Evolutionary conservation across 257 asterid genomes (phyloP).

Genomic region (Agastache rugosa): DNA sequence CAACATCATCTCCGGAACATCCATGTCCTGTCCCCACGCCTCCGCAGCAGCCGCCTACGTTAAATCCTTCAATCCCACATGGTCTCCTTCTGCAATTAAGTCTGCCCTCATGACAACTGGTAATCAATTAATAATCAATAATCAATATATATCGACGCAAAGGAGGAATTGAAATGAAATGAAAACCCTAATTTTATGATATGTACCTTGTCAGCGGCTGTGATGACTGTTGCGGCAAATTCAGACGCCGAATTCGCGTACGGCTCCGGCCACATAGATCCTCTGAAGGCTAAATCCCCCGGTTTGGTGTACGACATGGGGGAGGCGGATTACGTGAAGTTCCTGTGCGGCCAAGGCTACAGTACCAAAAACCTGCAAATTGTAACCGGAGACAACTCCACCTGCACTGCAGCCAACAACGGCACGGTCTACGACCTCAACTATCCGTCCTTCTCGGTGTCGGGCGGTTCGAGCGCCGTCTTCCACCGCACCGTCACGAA

Average conservation of each 20-base stretch:
- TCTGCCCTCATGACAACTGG: slow-evolving; percentile 80
- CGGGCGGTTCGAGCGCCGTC: slow-evolving; percentile 35
- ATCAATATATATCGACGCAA: no score
- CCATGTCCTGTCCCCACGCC: slow-evolving; percentile 83
- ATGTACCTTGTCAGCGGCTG: slow-evolving; percentile 40
- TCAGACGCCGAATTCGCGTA: slow-evolving; percentile 67
- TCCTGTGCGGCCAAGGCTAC: slow-evolving; percentile 82
- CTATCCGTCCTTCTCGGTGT: slow-evolving; percentile 61
- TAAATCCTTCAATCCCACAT: slow-evolving; percentile 63
- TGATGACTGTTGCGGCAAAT: slow-evolving; percentile 47
- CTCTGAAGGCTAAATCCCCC: slow-evolving; percentile 58
- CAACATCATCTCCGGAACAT: slow-evolving; percentile 69
- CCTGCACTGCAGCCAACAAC: slow-evolving; percentile 53
- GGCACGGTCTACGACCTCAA: slow-evolving; percentile 65
- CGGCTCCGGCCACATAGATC: slow-evolving; percentile 78
- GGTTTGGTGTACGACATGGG: slow-evolving; percentile 64
- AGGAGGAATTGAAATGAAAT: neutral
- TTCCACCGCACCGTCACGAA: slow-evolving; percentile 64
- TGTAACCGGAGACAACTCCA: slow-evolving; percentile 56
- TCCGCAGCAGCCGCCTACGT: slow-evolving; percentile 72
- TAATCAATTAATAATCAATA: slow-evolving; percentile 14
- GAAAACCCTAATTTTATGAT: neutral
- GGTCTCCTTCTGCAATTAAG: slow-evolving; percentile 79
- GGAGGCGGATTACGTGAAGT: slow-evolving; percentile 57
- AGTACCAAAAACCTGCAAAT: slow-evolving; percentile 47